Evolutionary conservation across 2,329 filamentous ascomycete genomes (phyloP), one percentile per base, ranked within the genome.

Genomic region (Xylaria sp.): DNA sequence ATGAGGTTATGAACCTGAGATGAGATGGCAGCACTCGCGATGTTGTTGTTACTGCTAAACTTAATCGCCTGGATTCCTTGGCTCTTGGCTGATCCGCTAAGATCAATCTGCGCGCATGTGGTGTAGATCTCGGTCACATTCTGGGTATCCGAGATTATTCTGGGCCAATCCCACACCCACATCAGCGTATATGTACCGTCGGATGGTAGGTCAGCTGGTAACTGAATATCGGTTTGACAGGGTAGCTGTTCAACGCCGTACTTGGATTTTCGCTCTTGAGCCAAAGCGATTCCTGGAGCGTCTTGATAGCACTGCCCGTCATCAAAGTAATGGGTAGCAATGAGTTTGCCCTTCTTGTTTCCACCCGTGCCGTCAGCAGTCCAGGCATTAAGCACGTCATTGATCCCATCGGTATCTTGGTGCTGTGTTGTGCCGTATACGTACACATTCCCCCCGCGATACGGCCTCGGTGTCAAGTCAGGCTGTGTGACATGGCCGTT

Each of bases 151-250:
- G 76, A 75, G 75, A 82, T 81, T 77, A 89, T 84, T 15, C 88
- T 90, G 2, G 91, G 91, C 93, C 94, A 99, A 80, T 97, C 92
- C 96, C 96, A 98, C 55, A 98, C 91, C 95, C 95, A 98, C 84
- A 97, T 97, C 61, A 97, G 82, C 2, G 94, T 95, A 79, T 94
- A 93, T 34, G 86, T 86, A 37, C 90, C 87, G 54, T 89, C 89
- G 10, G 84, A 80, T n/a, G 86, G 80, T 56, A 89, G 83, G 74
- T 92, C 87, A 5, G 84, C 77, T 0, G 96, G 96, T 15, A 99
- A 83, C 76, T 90, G 85, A 57, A 98, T 83, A 77, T 96, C 90
- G 44, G 90, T 90, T 80, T 98, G 94, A 82, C 96, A 98, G 83
- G 87, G 90, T 60, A 94, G 84, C 75, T 91, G 88, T 55, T 81